These are phyloP conservation scores for Colletotrichum coccodes DNA, from an alignment of 2,329 filamentous ascomycete species.

Conservation along the genomic window DNA sequence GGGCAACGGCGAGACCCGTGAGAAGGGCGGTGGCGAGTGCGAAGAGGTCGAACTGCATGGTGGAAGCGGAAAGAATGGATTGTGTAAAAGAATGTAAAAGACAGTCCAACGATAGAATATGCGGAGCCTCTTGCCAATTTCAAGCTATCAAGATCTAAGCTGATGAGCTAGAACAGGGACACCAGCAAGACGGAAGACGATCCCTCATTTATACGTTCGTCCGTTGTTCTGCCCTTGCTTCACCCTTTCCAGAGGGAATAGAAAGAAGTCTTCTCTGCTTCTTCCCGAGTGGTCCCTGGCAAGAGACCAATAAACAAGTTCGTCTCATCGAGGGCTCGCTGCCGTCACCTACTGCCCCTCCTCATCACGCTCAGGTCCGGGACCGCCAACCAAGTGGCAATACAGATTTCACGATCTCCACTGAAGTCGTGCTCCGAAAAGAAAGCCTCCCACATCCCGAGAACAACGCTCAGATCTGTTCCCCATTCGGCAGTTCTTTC, in stretches of 20 bases:
- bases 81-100: conserved; percentile 9
- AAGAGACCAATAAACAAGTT: conserved; percentile 11
- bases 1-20: conserved; percentile 40
- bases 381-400: conserved; percentile 11
- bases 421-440: conserved; percentile 6
- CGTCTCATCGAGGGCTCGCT: conserved; percentile 15
- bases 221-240: background rate
- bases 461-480: conserved; percentile 1
- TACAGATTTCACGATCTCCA: conserved; percentile 10
- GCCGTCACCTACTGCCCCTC: background rate
- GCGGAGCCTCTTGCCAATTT: background rate
- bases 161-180: background rate
- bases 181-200: background rate
- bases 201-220: conserved; percentile 15
- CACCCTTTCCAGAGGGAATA: background rate
- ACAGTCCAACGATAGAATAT: background rate
- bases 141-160: background rate
- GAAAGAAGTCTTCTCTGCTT: background rate
- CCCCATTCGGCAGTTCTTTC: background rate
- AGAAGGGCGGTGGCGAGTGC: conserved; percentile 16
- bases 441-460: conserved; percentile 25
- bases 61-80: background rate
- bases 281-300: background rate
- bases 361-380: conserved; percentile 3
- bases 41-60: conserved; percentile 12